Percentiles rank a stretch among this genome's conserved stretches.
Conservation (phyloP, 1,284 basidiomycete species). For the Sutorius eximius region DNA sequence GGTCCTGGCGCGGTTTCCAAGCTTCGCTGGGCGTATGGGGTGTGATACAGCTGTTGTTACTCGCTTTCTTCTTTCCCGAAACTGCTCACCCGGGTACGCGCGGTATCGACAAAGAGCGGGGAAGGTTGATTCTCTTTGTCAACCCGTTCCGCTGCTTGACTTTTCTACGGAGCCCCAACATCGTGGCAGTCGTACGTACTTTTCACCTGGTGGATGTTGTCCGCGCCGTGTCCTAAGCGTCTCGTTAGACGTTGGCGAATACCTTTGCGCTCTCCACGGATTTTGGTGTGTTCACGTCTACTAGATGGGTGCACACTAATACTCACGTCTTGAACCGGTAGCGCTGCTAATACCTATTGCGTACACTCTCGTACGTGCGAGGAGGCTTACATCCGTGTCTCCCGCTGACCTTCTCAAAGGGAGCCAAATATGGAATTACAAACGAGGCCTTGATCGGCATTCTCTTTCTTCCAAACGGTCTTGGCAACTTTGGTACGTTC, state of each 20-base stretch:
- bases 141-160: slow-evolving; percentile 59
- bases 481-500: slow-evolving; percentile 58
- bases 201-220: neutral
- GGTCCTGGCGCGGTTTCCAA: slow-evolving; percentile 74
- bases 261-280: slow-evolving; percentile 44
- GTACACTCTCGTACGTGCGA: slow-evolving; percentile 32
- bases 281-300: slow-evolving; percentile 37
- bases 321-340: slow-evolving; percentile 14
- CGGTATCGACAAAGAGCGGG: slow-evolving; percentile 43
- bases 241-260: slow-evolving; percentile 41
- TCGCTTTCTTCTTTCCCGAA: slow-evolving; percentile 64
- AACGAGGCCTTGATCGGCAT: slow-evolving; percentile 61
- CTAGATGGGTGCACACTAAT: neutral
- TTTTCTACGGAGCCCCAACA: slow-evolving; percentile 59
- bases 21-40: slow-evolving; percentile 46
- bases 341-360: slow-evolving; percentile 39
- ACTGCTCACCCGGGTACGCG: slow-evolving; percentile 56
- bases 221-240: neutral
- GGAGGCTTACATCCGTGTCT: slow-evolving; percentile 1
- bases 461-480: slow-evolving; percentile 58
- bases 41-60: slow-evolving; percentile 44
- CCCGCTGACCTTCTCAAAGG: slow-evolving; percentile 35
- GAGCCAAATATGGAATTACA: slow-evolving; percentile 55
- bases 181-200: slow-evolving; percentile 52
- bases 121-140: slow-evolving; percentile 47